Percentiles rank a stretch among this genome's conserved stretches.
Conservation (phyloP, 192 early-diverging fungal genomes). For the Radiomyces spectabilis region DNA sequence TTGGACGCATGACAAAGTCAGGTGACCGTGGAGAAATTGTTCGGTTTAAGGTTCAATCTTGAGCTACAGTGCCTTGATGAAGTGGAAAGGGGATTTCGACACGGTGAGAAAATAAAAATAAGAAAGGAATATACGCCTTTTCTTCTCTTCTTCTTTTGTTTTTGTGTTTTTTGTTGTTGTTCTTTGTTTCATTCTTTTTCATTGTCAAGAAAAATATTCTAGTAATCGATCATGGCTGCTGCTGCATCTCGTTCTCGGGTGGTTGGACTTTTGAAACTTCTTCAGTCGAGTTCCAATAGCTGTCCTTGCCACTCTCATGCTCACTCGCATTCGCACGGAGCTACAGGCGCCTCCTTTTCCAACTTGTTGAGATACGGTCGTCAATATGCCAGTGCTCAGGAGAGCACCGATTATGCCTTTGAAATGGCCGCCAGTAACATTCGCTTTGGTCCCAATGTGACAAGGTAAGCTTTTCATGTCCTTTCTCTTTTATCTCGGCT, state of each 20-base stretch:
- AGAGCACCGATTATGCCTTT: slow-evolving; percentile 57
- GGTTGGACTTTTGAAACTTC: slow-evolving; percentile 16
- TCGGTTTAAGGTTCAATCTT: too few species aligned
- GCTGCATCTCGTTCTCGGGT: slow-evolving; percentile 27
- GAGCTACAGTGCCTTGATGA: too few species aligned
- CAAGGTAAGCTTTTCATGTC: slow-evolving; percentile 29
- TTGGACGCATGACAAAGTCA: too few species aligned
- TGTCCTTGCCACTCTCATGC: slow-evolving; percentile 32
- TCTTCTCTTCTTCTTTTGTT: slow-evolving; percentile 6
- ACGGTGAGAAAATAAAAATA: background rate
- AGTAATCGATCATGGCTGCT: slow-evolving; percentile 17
- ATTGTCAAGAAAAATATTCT: slow-evolving; percentile 1
- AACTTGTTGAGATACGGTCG: slow-evolving; percentile 26
- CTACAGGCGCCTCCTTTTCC: slow-evolving; percentile 11
- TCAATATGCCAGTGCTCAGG: slow-evolving; percentile 26
- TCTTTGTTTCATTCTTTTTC: background rate
- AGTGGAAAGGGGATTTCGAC: too few species aligned
- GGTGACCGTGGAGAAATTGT: too few species aligned
- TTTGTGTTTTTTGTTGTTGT: background rate
- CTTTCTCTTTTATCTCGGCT: background rate
- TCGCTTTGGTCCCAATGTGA: slow-evolving; percentile 79
- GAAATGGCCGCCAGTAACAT: slow-evolving; percentile 89
- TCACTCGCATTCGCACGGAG: slow-evolving; percentile 11
- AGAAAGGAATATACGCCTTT: background rate
- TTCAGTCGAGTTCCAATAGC: slow-evolving; percentile 12